Percentiles rank a stretch among this genome's conserved stretches.
phyloP scores from a whole-genome alignment of 1,284 basidiomycete species.

The Neolentinus lepideus region DNA sequence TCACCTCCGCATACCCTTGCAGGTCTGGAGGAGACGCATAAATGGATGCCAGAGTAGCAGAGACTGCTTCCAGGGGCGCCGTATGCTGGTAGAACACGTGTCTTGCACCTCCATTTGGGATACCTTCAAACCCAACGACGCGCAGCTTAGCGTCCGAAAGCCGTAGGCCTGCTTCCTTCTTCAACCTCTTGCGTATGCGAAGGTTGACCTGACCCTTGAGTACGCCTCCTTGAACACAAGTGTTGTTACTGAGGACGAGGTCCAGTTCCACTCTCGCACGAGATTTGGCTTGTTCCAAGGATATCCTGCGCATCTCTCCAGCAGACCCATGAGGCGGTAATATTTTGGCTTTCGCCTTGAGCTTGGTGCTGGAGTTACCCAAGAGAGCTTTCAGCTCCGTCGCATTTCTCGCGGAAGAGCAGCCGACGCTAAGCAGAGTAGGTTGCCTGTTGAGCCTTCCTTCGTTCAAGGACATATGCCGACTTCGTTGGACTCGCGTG shows the following conservation, averaged over 20 bases:
- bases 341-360: slow-evolving; percentile 47
- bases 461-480: slow-evolving; percentile 25
- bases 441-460: slow-evolving; percentile 24
- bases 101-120: slow-evolving; percentile 53
- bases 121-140: slow-evolving; percentile 83
- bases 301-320: slow-evolving; percentile 18
- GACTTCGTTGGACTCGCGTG: slow-evolving; percentile 5
- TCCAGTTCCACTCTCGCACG: slow-evolving; percentile 81
- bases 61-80: slow-evolving; percentile 50
- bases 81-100: slow-evolving; percentile 86
- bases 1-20: slow-evolving; percentile 66
- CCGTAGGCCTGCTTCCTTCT: slow-evolving; percentile 54
- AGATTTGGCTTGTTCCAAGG: slow-evolving; percentile 58
- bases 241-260: slow-evolving; percentile 70
- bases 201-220: slow-evolving; percentile 73
- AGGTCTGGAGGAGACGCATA: slow-evolving; percentile 51
- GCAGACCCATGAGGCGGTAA: slow-evolving; percentile 19
- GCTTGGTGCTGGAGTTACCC: slow-evolving; percentile 47
- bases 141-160: slow-evolving; percentile 79
- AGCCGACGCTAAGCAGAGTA: slow-evolving; percentile 43
- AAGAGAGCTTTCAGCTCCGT: slow-evolving; percentile 54
- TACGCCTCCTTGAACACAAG: slow-evolving; percentile 77
- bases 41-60: slow-evolving; percentile 35
- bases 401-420: slow-evolving; percentile 37
- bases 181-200: slow-evolving; percentile 51